Percentiles rank a stretch among this genome's conserved stretches.
These are phyloP conservation scores for Conringia planisiliqua DNA, from an alignment of 345 rosid species.

Conservation along the genomic window DNA sequence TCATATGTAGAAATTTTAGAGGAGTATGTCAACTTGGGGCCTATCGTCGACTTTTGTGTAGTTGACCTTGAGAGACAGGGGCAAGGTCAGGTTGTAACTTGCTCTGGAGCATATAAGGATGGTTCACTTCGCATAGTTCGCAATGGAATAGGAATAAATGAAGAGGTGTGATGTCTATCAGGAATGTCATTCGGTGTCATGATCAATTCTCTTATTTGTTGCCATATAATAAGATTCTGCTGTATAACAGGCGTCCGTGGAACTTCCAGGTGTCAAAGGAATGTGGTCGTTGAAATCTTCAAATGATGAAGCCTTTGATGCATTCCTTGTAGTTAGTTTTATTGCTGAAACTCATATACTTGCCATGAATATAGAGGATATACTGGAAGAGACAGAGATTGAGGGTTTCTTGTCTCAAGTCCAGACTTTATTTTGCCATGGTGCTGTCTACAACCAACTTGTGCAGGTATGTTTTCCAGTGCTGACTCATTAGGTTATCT, in stretches of 20 bases:
- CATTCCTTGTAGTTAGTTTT: conserved; percentile 93
- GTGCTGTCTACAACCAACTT: conserved; percentile 85
- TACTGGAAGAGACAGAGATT: conserved; percentile 94
- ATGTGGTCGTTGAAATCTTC: conserved; percentile 96
- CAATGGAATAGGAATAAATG: conserved; percentile 96
- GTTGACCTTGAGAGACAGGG: conserved; percentile 99
- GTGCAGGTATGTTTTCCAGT: conserved; percentile 58
- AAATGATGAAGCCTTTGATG: conserved; percentile 81
- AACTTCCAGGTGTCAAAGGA: conserved; percentile 98
- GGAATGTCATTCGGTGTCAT: not conserved
- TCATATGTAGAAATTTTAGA: conserved; percentile 88
- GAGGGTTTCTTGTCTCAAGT: conserved; percentile 86
- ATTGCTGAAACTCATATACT: conserved; percentile 85
- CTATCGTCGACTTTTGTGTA: conserved; percentile 88
- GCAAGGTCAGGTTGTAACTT: conserved; percentile 96
- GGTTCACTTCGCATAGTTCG: conserved; percentile 96
- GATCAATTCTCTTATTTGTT: not conserved
- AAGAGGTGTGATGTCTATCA: conserved; percentile 55
- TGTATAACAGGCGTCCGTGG: conserved; percentile 75
- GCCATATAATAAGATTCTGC: conserved; percentile 12
- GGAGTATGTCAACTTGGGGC: conserved; percentile 87
- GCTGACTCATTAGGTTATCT: not conserved
- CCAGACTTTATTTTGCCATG: conserved; percentile 93
- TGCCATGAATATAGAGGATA: conserved; percentile 95
- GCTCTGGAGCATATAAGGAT: conserved; percentile 96